These are phyloP conservation scores for Parafenestella ontariensis DNA, from an alignment of 2,329 filamentous ascomycete genomes.

Conservation along the genomic window DNA sequence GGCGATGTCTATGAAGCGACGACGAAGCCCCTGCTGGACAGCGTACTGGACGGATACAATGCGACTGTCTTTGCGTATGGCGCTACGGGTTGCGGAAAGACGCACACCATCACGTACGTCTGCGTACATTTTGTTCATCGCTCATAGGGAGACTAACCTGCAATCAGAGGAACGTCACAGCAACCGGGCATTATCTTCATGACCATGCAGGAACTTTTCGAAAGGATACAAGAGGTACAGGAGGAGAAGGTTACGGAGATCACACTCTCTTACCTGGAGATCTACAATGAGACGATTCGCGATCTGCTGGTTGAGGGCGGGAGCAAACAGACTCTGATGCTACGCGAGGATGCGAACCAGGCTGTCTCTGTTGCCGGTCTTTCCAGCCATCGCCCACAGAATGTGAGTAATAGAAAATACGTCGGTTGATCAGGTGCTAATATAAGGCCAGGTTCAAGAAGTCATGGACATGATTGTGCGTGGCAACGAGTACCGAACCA, in stretches of 20 bases:
- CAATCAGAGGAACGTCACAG: conserved; percentile 73
- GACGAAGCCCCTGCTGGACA: conserved; percentile 87
- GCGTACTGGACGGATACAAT: conserved; percentile 96
- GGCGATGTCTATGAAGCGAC: conserved; percentile 95
- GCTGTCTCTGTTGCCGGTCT: conserved; percentile 89
- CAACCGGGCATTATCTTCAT: conserved; percentile 98
- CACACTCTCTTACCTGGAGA: conserved; percentile 93
- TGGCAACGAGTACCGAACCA: conserved; percentile 92
- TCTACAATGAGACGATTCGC: conserved; percentile 98
- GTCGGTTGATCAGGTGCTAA: conserved; percentile 25
- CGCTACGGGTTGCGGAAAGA: conserved; percentile 97
- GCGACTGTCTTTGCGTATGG: conserved; percentile 98
- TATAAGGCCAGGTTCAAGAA: conserved; percentile 64
- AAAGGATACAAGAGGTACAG: conserved; percentile 86
- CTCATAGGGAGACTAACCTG: conserved; percentile 21
- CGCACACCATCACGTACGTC: conserved; percentile 79
- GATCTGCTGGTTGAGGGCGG: conserved; percentile 88
- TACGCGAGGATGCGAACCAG: conserved; percentile 93
- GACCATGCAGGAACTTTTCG: conserved; percentile 98
- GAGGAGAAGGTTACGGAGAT: conserved; percentile 90
- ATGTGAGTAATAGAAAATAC: conserved; percentile 62
- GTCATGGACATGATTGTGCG: conserved; percentile 99
- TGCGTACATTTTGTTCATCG: background rate
- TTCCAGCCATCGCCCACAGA: conserved; percentile 87
- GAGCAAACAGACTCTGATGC: conserved; percentile 83